phyloP scores from a whole-genome alignment of 768 basidiomycete genomes.

The Pulveroboletus ravenelii region DNA sequence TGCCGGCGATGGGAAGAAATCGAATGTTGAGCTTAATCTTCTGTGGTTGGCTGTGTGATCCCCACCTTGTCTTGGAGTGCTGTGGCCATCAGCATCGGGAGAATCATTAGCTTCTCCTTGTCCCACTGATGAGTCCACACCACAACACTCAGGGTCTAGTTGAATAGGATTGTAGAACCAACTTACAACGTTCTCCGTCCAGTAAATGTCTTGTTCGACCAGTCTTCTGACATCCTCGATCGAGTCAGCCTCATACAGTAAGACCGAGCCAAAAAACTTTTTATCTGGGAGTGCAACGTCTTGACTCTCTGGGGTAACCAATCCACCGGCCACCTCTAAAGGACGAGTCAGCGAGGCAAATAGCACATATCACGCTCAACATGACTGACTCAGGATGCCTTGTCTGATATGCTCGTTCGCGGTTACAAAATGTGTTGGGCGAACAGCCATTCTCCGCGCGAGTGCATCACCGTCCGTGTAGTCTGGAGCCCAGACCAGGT shows the following conservation, averaged over 20 bases:
- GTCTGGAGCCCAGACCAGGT: slow-evolving; percentile 64
- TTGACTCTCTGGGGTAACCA: slow-evolving; percentile 57
- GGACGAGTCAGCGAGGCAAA: slow-evolving; percentile 5
- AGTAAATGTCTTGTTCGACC: slow-evolving; percentile 42
- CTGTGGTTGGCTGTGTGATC: slow-evolving; percentile 20
- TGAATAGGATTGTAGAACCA: not conserved
- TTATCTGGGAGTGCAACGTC: slow-evolving; percentile 40
- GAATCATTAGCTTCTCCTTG: slow-evolving; percentile 46
- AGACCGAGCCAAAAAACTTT: slow-evolving; percentile 58
- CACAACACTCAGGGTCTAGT: not conserved
- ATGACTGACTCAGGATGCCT: slow-evolving; percentile 48
- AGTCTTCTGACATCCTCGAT: slow-evolving; percentile 42
- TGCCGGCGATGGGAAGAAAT: not conserved
- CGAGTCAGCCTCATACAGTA: slow-evolving; percentile 51
- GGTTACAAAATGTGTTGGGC: slow-evolving; percentile 46
- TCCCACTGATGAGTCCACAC: slow-evolving; percentile 46
- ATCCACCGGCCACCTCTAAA: slow-evolving; percentile 50
- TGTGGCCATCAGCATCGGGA: slow-evolving; percentile 41
- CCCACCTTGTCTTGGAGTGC: slow-evolving; percentile 25
- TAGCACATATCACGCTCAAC: slow-evolving; percentile 5
- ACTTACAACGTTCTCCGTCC: slow-evolving; percentile 40
- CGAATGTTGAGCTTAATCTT: slow-evolving; percentile 11
- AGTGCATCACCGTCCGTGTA: slow-evolving; percentile 54
- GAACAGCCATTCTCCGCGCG: slow-evolving; percentile 52
- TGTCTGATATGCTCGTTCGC: slow-evolving; percentile 38